phyloP scores from a whole-genome alignment of 257 asterid species.

The Oldenlandia corymbosa region DNA sequence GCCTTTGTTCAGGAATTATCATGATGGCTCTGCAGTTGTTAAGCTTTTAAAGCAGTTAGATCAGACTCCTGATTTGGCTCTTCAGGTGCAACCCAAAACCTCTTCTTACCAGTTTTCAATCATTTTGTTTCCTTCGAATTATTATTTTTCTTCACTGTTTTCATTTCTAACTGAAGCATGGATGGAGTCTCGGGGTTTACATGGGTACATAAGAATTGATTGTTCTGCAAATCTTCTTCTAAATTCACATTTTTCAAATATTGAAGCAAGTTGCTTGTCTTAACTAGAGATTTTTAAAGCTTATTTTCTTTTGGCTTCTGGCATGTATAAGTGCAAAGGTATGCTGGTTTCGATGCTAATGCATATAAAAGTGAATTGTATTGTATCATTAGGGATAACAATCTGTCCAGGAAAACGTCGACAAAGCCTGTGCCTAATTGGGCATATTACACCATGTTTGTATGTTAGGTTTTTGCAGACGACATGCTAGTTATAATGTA shows the following conservation, averaged over 20 bases:
- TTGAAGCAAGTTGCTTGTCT: background rate
- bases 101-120: background rate
- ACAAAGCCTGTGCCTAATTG: background rate
- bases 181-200: background rate
- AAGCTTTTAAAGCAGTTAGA: slow-evolving; percentile 53
- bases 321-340: background rate
- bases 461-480: background rate
- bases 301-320: background rate
- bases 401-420: too few species aligned
- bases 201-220: background rate
- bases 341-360: background rate
- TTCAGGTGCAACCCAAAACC: slow-evolving; percentile 47
- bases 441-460: background rate
- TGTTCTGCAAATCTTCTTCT: background rate
- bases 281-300: background rate
- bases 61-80: slow-evolving; percentile 35
- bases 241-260: background rate
- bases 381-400: background rate
- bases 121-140: background rate
- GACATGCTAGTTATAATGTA: background rate
- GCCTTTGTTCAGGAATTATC: slow-evolving; percentile 43
- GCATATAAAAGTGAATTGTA: background rate
- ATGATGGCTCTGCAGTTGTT: slow-evolving; percentile 56
- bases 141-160: too few species aligned
- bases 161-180: background rate